These are phyloP conservation scores for Candolleomyces efflorescens DNA, from an alignment of 768 basidiomycete genomes.

Conservation along the genomic window DNA sequence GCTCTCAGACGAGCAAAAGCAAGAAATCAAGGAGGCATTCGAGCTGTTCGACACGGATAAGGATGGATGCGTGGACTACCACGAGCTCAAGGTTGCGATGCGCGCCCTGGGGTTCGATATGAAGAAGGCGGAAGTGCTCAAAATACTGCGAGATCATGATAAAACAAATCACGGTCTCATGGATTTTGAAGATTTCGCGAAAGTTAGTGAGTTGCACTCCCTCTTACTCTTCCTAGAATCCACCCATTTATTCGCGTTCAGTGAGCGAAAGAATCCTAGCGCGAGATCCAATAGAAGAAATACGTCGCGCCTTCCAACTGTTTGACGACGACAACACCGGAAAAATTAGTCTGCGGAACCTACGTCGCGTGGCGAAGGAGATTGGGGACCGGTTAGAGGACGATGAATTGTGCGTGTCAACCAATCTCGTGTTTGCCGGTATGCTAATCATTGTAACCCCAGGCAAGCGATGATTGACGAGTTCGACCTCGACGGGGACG, in stretches of 20 bases:
- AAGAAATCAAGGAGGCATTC: constrained; percentile 98
- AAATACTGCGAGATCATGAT: constrained; percentile 88
- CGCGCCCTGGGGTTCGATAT: constrained; percentile 95
- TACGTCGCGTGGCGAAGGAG: constrained; percentile 93
- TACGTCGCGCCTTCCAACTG: constrained; percentile 90
- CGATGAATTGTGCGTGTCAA: constrained; percentile 82
- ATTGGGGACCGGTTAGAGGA: constrained; percentile 94
- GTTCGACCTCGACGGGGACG: constrained; percentile 97
- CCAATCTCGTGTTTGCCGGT: background rate
- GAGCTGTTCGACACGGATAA: constrained; percentile 99
- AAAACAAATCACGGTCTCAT: constrained; percentile 79
- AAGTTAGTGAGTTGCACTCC: constrained; percentile 67
- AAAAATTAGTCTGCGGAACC: constrained; percentile 87
- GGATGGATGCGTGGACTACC: constrained; percentile 94
- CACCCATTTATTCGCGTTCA: constrained; percentile 28
- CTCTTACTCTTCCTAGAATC: background rate
- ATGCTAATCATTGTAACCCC: constrained; percentile 1
- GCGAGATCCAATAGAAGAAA: constrained; percentile 95
- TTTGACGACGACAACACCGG: constrained; percentile 97
- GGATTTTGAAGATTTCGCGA: constrained; percentile 91
- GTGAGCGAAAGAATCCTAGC: constrained; percentile 94
- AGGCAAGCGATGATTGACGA: constrained; percentile 99
- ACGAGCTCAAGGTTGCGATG: constrained; percentile 99
- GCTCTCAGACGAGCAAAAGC: constrained; percentile 83
- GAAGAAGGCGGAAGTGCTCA: constrained; percentile 98